Evolutionary conservation across 2,329 filamentous ascomycete genomes (phyloP).

Genomic region (Fusarium bulbicola): DNA sequence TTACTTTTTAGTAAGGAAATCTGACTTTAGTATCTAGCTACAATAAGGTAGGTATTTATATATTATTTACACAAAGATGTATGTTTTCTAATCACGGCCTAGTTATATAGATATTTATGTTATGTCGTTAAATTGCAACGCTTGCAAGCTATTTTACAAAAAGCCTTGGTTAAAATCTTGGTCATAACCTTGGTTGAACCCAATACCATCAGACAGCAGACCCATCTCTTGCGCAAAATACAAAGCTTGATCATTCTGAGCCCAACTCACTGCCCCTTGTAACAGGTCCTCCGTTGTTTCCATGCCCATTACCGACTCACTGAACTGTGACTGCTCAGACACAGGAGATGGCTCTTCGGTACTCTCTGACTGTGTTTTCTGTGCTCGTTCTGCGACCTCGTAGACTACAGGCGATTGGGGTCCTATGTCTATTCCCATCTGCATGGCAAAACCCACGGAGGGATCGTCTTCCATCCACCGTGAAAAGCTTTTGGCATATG

Average conservation of each 20-base stretch:
- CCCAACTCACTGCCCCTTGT: slow-evolving; percentile 3
- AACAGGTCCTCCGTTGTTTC: slow-evolving; percentile 7
- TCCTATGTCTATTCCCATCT: slow-evolving; percentile 25
- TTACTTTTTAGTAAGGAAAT: too few relatives aligned
- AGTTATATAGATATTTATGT: background rate
- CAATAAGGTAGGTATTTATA: too few relatives aligned
- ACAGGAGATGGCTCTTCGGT: background rate
- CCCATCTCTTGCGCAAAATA: slow-evolving; percentile 21
- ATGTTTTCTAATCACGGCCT: too few relatives aligned
- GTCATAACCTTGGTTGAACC: background rate
- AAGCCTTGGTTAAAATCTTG: background rate
- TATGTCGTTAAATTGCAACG: background rate
- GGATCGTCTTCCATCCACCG: slow-evolving; percentile 32
- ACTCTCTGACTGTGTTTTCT: background rate
- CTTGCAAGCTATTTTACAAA: background rate
- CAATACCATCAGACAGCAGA: background rate
- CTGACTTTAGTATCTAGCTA: too few relatives aligned
- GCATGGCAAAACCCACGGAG: slow-evolving; percentile 21
- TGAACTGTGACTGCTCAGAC: background rate
- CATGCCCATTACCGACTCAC: background rate
- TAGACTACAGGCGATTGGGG: background rate
- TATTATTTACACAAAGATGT: too few relatives aligned
- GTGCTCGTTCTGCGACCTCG: background rate
- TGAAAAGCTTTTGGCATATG: slow-evolving; percentile 11
- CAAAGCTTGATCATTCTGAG: slow-evolving; percentile 21